Conservation (phyloP, 2,329 filamentous ascomycete genomes). For the Talaromyces sp. region DNA sequence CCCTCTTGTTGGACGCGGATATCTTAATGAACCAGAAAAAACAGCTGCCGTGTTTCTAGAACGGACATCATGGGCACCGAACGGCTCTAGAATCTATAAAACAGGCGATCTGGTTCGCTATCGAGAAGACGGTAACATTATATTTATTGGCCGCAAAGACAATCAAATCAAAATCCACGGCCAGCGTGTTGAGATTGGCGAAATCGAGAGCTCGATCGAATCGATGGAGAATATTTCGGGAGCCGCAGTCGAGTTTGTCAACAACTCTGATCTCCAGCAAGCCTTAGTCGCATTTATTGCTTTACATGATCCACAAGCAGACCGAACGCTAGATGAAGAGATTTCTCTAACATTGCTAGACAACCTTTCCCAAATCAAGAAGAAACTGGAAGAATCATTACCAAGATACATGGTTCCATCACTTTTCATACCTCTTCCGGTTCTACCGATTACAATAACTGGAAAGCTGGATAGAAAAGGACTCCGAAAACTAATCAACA, state of each 20-base stretch:
- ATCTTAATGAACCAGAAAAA: constrained; percentile 38
- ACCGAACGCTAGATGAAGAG: too few relatives aligned
- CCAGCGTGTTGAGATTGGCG: constrained; percentile 38
- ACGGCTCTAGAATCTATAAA: constrained; percentile 34
- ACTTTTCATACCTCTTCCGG: not conserved
- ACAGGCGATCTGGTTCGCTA: constrained; percentile 25
- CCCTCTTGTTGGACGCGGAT: constrained; percentile 36
- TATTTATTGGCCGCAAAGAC: constrained; percentile 29
- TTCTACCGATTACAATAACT: not conserved
- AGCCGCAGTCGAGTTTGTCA: not conserved
- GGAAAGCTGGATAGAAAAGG: not conserved
- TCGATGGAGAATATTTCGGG: not conserved
- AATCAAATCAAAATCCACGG: constrained; percentile 38
- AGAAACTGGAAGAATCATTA: not conserved
- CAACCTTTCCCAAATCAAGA: too few relatives aligned
- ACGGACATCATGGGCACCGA: constrained; percentile 31
- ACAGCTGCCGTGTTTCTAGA: constrained; percentile 32
- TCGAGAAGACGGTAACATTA: constrained; percentile 30
- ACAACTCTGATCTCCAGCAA: not conserved
- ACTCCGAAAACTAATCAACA: not conserved
- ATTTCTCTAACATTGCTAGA: too few relatives aligned
- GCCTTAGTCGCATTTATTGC: too few relatives aligned
- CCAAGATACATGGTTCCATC: constrained; percentile 3
- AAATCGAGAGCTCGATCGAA: constrained; percentile 40
- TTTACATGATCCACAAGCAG: too few relatives aligned